Base-by-base conservation (phyloP, 1,284 basidiomycete genomes). In the Cutaneotrichosporon sp. region DNA sequence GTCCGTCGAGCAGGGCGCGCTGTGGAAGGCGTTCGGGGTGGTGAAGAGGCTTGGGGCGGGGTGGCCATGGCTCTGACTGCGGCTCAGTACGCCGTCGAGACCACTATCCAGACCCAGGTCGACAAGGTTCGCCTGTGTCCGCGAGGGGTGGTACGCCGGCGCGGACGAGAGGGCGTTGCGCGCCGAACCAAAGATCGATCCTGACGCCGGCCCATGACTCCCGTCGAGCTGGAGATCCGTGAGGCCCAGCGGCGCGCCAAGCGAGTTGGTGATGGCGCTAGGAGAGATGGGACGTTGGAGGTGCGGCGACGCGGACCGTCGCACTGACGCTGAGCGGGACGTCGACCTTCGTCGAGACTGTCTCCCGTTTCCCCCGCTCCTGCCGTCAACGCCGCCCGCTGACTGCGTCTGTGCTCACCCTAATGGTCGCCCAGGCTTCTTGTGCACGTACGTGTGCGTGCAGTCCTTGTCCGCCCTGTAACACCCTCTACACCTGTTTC, bases 341-440 rank as follows among this genome's bases (percentile, higher is more conserved):
- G 26, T 10, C 26, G 26, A 30, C 40, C 21, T 30, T 33, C 21
- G 33, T 17, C 17, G 4, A 15, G 15, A 9, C 20, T 15, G 15
- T 26, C 41, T 26, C 15, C 38, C 20, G 23, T 23, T 34, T 7
- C n/a, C 18, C 14, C 36, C 14, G 17, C 35, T 15, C 12, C 23
- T 20, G 34, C 49, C 22, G n/a, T 17, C 26, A 30, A 10, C 26
- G 26, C 26, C 26, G 26, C 10, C 26, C 26, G 26, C 23, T 18
- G 23, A 13, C 42, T 7, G 26, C 26, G 10, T n/a, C n/a, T n/a
- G 41, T 9, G 41, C 55, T n/a, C 52, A 49, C 45, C 58, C 58
- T 13, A 51, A 8, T 7, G 58, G 58, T 9, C 58, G 45, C 0
- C 58, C 58, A 1, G 58, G 58, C 46, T 56, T 53, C 46, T 59